Conservation (phyloP, 257 asterid genomes). For the Solanum arcanum region DNA sequence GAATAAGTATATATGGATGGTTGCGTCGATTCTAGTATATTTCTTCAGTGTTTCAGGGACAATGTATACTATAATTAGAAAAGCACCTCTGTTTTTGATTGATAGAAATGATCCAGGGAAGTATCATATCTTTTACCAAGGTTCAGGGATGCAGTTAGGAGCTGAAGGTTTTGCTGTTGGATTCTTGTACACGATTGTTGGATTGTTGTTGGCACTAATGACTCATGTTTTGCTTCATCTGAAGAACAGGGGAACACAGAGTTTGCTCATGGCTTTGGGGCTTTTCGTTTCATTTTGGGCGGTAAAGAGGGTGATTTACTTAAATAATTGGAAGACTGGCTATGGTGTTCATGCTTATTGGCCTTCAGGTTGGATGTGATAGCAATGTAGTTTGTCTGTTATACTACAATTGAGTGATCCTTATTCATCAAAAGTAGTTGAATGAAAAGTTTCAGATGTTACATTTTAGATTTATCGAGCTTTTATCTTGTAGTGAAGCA, state of each 20-base stretch:
- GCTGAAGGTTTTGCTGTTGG: constrained; percentile 85
- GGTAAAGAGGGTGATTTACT: constrained; percentile 54
- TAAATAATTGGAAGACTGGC: constrained; percentile 98
- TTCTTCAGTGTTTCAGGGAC: constrained; percentile 92
- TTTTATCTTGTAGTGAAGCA: neutral
- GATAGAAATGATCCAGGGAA: constrained; percentile 70
- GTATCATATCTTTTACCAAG: constrained; percentile 70
- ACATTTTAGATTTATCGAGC: neutral
- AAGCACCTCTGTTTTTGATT: constrained; percentile 70
- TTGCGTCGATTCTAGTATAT: constrained; percentile 72
- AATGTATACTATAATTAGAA: constrained; percentile 84
- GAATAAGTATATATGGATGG: constrained; percentile 68
- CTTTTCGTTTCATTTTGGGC: constrained; percentile 52
- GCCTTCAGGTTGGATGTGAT: constrained; percentile 81
- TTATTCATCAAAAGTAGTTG: neutral
- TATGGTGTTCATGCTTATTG: constrained; percentile 73
- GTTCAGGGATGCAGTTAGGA: constrained; percentile 91
- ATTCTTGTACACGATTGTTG: constrained; percentile 71
- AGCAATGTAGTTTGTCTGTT: neutral
- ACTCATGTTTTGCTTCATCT: constrained; percentile 48
- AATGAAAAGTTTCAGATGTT: neutral
- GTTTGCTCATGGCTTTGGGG: constrained; percentile 26
- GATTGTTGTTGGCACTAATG: constrained; percentile 58
- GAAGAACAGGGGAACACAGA: constrained; percentile 43
- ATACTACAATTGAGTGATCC: neutral